A percentile compares a stretch with the other conserved stretches of the same genome.
phyloP scores from a whole-genome alignment of 345 rosid genomes.

The Ailanthus altissimus region DNA sequence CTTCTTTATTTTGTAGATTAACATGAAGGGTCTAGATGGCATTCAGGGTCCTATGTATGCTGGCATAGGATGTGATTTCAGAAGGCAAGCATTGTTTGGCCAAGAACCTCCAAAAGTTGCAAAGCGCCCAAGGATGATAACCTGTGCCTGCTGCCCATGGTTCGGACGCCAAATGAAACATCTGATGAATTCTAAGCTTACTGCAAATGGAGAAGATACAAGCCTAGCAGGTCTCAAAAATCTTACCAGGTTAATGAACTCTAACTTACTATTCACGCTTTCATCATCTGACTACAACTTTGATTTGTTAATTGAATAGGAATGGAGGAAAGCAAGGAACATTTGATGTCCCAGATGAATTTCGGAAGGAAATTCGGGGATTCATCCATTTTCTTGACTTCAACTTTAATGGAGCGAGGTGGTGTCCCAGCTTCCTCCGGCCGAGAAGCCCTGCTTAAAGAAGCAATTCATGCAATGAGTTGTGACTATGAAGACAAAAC shows the following conservation, averaged over 20 bases:
- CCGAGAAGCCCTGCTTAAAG: conserved; percentile 87
- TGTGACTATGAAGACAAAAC: conserved; percentile 97
- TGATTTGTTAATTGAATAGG: conserved; percentile 28
- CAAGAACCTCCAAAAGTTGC: conserved; percentile 88
- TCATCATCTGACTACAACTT: not conserved
- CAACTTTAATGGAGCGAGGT: conserved; percentile 87
- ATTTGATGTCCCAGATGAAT: conserved; percentile 83
- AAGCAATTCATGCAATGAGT: conserved; percentile 96
- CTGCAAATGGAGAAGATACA: conserved; percentile 47
- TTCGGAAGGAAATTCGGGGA: conserved; percentile 89
- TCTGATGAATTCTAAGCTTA: conserved; percentile 45
- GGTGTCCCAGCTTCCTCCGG: conserved; percentile 97
- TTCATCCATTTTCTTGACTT: conserved; percentile 84
- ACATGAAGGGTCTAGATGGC: conserved; percentile 83
- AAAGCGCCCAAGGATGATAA: conserved; percentile 92
- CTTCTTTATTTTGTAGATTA: conserved; percentile 43
- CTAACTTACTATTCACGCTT: not conserved
- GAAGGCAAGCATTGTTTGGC: conserved; percentile 88
- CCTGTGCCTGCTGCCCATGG: conserved; percentile 90
- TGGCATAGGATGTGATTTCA: conserved; percentile 96
- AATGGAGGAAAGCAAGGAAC: conserved; percentile 67
- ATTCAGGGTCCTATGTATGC: conserved; percentile 96
- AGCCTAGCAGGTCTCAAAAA: conserved; percentile 53
- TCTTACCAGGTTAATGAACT: not conserved
- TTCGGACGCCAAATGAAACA: conserved; percentile 61